These are phyloP conservation scores for Trametes versicolor DNA, from an alignment of 1,284 basidiomycete genomes.

Conservation along the genomic window DNA sequence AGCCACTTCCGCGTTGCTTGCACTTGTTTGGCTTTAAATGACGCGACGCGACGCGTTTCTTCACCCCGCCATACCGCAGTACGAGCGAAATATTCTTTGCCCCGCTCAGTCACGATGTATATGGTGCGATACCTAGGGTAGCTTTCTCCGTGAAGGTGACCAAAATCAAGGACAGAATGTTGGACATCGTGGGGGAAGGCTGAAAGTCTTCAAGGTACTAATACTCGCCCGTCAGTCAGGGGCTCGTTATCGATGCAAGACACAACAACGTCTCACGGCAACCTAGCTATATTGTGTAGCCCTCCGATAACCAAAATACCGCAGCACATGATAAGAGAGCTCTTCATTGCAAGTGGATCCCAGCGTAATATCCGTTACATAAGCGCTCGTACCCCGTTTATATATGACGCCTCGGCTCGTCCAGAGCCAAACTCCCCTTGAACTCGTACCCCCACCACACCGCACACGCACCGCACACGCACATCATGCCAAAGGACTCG, in stretches of 20 bases:
- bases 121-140: too few relatives aligned
- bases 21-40: slow-evolving; percentile 13
- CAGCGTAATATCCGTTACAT: not conserved
- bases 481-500: slow-evolving; percentile 21
- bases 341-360: not conserved
- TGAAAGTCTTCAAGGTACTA: too few relatives aligned
- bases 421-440: not conserved
- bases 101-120: too few relatives aligned
- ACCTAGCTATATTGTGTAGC: too few relatives aligned
- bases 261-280: too few relatives aligned
- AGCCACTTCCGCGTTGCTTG: slow-evolving; percentile 25
- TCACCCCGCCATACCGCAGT: not conserved
- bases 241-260: too few relatives aligned
- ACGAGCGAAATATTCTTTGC: too few relatives aligned
- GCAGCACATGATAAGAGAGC: not conserved
- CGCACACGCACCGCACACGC: not conserved
- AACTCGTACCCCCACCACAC: not conserved
- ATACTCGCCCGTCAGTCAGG: too few relatives aligned
- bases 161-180: too few relatives aligned
- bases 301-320: not conserved
- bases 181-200: too few relatives aligned
- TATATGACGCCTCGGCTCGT: not conserved
- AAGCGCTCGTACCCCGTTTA: slow-evolving; percentile 1
- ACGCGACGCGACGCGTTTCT: slow-evolving; percentile 12
- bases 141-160: too few relatives aligned